These are phyloP conservation scores for Echeveria elegans DNA, from an alignment of 164 flowering plant species.

Conservation along the genomic window DNA sequence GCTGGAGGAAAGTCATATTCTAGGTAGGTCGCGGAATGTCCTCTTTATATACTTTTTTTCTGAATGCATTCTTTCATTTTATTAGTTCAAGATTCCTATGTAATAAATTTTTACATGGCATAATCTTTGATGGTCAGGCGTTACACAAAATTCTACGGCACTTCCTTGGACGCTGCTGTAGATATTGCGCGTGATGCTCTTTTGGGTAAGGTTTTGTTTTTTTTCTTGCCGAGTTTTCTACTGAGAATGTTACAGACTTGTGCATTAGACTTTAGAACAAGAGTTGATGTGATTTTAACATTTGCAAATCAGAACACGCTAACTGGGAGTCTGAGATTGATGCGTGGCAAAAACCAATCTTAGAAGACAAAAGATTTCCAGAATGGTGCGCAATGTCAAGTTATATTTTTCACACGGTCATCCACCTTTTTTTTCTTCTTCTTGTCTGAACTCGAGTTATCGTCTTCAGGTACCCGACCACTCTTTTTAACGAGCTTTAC, in stretches of 20 bases:
- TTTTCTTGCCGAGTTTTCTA: background rate
- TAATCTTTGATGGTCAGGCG: constrained; percentile 41
- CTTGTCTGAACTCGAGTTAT: background rate
- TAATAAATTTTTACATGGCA: background rate
- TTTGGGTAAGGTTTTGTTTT: constrained; percentile 68
- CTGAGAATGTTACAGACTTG: background rate
- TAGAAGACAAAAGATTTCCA: constrained; percentile 75
- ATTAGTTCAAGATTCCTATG: background rate
- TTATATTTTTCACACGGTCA: background rate
- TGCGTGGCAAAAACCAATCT: constrained; percentile 78
- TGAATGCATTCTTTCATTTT: background rate
- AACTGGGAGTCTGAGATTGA: constrained; percentile 85
- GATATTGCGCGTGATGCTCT: constrained; percentile 81
- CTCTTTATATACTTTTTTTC: background rate
- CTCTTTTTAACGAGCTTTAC: constrained; percentile 90
- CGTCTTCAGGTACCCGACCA: constrained; percentile 61
- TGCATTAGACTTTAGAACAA: too few relatives aligned
- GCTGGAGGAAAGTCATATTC: constrained; percentile 54
- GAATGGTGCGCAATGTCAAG: constrained; percentile 43
- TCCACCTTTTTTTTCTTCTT: too few relatives aligned
- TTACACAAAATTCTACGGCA: constrained; percentile 85
- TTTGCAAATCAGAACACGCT: constrained; percentile 60
- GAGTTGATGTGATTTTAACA: too few relatives aligned
- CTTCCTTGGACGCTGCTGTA: constrained; percentile 59
- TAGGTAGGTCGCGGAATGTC: constrained; percentile 27